A percentile compares a stretch with the other conserved stretches of the same genome.
These are phyloP conservation scores for Cupressus sempervirens DNA, from an alignment of 75 land plant species.

Conservation along the genomic window DNA sequence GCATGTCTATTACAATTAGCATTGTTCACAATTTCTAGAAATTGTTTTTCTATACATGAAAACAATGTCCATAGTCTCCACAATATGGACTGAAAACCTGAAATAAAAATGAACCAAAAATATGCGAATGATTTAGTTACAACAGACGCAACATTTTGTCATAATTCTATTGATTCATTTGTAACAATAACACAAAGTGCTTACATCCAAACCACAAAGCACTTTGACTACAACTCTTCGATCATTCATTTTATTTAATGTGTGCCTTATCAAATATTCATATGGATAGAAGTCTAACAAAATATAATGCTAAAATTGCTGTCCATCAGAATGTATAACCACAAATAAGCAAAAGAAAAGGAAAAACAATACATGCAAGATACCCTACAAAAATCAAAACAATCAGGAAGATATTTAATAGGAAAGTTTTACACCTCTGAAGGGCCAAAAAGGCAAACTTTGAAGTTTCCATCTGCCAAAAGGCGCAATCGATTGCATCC, in stretches of 20 bases:
- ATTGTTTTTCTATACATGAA: too few species aligned
- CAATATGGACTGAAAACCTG: background rate
- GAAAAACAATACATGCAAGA: background rate
- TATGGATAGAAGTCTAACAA: background rate
- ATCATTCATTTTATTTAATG: background rate
- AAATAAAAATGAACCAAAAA: background rate
- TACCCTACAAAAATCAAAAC: background rate
- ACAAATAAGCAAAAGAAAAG: background rate
- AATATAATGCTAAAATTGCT: background rate
- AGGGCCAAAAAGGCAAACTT: slow-evolving; percentile 98
- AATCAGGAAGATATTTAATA: background rate
- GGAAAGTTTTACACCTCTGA: slow-evolving; percentile 61
- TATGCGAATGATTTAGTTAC: background rate
- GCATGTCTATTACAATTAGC: too few species aligned
- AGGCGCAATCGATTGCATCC: slow-evolving; percentile 96
- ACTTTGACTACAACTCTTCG: background rate
- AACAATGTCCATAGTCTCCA: background rate
- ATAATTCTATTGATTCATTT: background rate
- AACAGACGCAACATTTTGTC: background rate
- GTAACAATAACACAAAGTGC: background rate
- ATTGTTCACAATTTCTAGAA: too few species aligned
- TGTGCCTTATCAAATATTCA: background rate
- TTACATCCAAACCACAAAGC: background rate
- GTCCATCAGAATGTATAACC: background rate
- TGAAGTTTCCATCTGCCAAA: slow-evolving; percentile 96